Evolutionary conservation across 192 early-diverging fungal species (phyloP).

Genomic region (Backusella parvicylindrica): DNA sequence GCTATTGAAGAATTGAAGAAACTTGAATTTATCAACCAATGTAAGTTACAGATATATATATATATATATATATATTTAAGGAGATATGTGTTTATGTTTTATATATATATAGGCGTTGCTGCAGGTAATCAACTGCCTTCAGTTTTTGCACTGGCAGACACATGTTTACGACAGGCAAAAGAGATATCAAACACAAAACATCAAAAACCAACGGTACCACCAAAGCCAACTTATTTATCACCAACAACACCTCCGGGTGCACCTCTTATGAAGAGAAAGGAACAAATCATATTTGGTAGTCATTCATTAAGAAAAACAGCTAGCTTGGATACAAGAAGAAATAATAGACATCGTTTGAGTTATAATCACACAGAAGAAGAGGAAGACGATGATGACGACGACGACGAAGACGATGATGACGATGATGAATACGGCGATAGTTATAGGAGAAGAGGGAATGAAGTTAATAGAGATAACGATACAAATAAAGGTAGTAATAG

Average conservation of each 20-base stretch:
- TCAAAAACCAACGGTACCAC: constrained; percentile 19
- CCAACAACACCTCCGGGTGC: constrained; percentile 24
- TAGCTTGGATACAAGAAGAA: not conserved
- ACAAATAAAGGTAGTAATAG: constrained; percentile 5
- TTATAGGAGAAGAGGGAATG: not conserved
- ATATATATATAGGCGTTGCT: not conserved
- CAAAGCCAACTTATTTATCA: not conserved
- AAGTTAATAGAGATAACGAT: constrained; percentile 10
- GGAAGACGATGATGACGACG: constrained; percentile 14
- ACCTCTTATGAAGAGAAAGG: constrained; percentile 28
- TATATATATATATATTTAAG: no score
- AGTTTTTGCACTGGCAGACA: constrained; percentile 34
- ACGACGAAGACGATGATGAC: not conserved
- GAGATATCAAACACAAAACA: constrained; percentile 42
- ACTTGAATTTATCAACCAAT: constrained; percentile 47
- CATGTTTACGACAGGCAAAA: constrained; percentile 43
- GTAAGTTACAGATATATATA: constrained; percentile 23
- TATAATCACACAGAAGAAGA: constrained; percentile 28
- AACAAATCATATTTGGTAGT: not conserved
- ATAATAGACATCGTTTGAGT: not conserved
- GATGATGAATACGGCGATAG: constrained; percentile 20
- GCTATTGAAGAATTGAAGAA: constrained; percentile 41
- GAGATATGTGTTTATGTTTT: not conserved
- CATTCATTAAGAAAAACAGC: not conserved
- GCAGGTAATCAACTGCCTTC: constrained; percentile 20